phyloP scores from a whole-genome alignment of 176 grass and related monocot species.

The Oryza glumipatula region DNA sequence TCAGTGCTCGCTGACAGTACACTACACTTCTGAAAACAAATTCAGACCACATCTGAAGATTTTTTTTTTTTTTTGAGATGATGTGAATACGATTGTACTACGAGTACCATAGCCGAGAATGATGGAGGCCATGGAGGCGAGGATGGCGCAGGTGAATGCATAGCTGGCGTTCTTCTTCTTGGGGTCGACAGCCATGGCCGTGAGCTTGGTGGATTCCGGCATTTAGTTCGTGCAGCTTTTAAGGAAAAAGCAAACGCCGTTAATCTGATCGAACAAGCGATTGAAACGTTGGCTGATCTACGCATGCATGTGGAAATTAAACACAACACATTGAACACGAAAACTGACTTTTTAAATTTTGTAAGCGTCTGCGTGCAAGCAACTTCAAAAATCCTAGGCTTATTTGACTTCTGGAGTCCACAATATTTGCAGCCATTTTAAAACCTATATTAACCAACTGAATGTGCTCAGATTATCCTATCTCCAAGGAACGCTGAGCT shows the following conservation, averaged over 20 bases:
- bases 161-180: conserved; percentile 42
- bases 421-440: neutral
- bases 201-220: conserved; percentile 17
- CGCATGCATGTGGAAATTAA: too few relatives aligned
- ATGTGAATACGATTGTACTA: neutral
- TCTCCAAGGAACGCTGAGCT: neutral
- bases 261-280: neutral
- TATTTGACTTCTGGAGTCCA: neutral
- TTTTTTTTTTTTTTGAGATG: neutral
- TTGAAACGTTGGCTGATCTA: conserved; percentile 7
- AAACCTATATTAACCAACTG: neutral
- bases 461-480: neutral
- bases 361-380: conserved; percentile 34
- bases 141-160: conserved; percentile 58
- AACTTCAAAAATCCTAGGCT: neutral
- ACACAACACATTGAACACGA: neutral
- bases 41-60: neutral
- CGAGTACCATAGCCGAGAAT: conserved; percentile 65
- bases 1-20: neutral
- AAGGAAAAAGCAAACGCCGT: neutral
- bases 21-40: neutral
- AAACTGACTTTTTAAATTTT: neutral
- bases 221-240: too few relatives aligned
- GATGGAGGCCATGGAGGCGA: conserved; percentile 75
- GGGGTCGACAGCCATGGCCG: neutral